Conservation (phyloP, 2,329 filamentous ascomycete genomes). For the Fusarium pininemorale region DNA sequence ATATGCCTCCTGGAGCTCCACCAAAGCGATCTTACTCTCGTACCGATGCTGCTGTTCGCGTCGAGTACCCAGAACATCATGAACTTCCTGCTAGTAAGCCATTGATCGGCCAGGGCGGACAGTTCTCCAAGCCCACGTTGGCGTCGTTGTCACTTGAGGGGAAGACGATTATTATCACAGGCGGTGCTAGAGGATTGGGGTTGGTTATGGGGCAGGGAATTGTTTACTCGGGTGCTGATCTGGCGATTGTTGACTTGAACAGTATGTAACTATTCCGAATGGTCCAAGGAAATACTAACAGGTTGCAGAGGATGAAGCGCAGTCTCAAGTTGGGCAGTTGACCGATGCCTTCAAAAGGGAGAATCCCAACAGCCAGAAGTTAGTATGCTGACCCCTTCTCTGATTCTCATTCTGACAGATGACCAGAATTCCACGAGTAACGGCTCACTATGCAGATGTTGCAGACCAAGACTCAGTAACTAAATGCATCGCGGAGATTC, state of each 20-base stretch:
- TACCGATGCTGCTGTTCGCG: constrained; percentile 79
- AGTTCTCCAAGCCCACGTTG: constrained; percentile 84
- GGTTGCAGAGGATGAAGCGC: constrained; percentile 78
- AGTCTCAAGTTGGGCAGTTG: constrained; percentile 76
- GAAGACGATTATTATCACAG: constrained; percentile 84
- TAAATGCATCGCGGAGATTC: constrained; percentile 70
- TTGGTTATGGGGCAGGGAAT: constrained; percentile 93
- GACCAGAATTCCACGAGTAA: constrained; percentile 77
- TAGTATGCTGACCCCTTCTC: constrained; percentile 26
- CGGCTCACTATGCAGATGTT: constrained; percentile 90
- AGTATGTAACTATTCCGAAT: constrained; percentile 62
- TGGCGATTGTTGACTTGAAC: constrained; percentile 94
- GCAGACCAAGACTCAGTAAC: constrained; percentile 83
- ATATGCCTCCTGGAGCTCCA: constrained; percentile 21
- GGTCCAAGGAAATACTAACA: constrained; percentile 1
- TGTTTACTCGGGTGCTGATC: constrained; percentile 84
- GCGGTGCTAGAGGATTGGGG: constrained; percentile 87
- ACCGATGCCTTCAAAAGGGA: constrained; percentile 79
- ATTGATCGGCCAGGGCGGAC: constrained; percentile 78
- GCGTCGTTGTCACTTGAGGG: constrained; percentile 86
- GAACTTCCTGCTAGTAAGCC: constrained; percentile 76
- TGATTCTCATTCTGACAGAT: neutral
- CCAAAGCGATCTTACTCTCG: constrained; percentile 66
- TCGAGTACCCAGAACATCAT: constrained; percentile 79
- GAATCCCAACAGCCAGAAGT: constrained; percentile 77